Evolutionary conservation across 495 filamentous ascomycete genomes (phyloP).

Genomic region (Penicillium cataractarum): DNA sequence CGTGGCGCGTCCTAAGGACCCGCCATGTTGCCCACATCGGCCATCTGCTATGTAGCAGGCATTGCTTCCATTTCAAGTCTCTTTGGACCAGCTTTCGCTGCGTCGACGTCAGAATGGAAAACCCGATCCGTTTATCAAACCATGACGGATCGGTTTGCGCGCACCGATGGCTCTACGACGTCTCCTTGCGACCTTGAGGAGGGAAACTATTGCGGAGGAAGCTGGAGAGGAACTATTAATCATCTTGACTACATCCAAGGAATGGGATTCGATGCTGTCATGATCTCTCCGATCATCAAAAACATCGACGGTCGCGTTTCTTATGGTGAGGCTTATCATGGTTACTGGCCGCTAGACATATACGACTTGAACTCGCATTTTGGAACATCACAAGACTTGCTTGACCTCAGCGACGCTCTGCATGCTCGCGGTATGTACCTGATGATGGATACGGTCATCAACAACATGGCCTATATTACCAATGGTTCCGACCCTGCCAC

Average conservation of each 20-base stretch:
- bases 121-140: slow-evolving; percentile 73
- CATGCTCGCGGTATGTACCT: slow-evolving; percentile 69
- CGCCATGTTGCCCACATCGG: slow-evolving; percentile 15
- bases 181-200: slow-evolving; percentile 46
- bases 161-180: slow-evolving; percentile 62
- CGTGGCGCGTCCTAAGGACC: not conserved
- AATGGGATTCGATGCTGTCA: slow-evolving; percentile 82
- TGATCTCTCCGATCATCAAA: slow-evolving; percentile 77
- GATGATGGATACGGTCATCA: slow-evolving; percentile 79
- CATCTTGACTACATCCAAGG: slow-evolving; percentile 62
- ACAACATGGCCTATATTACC: slow-evolving; percentile 65
- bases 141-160: slow-evolving; percentile 76
- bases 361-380: slow-evolving; percentile 68
- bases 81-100: slow-evolving; percentile 21
- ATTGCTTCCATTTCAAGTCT: slow-evolving; percentile 8
- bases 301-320: slow-evolving; percentile 53
- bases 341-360: slow-evolving; percentile 74
- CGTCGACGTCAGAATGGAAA: slow-evolving; percentile 51
- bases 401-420: slow-evolving; percentile 59
- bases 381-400: slow-evolving; percentile 65
- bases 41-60: not conserved
- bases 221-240: slow-evolving; percentile 70
- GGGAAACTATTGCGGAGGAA: slow-evolving; percentile 73
- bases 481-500: slow-evolving; percentile 56
- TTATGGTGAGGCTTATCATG: slow-evolving; percentile 69